Base-by-base conservation (phyloP, 257 asterid genomes). In the Orobanche coerulescens region DNA sequence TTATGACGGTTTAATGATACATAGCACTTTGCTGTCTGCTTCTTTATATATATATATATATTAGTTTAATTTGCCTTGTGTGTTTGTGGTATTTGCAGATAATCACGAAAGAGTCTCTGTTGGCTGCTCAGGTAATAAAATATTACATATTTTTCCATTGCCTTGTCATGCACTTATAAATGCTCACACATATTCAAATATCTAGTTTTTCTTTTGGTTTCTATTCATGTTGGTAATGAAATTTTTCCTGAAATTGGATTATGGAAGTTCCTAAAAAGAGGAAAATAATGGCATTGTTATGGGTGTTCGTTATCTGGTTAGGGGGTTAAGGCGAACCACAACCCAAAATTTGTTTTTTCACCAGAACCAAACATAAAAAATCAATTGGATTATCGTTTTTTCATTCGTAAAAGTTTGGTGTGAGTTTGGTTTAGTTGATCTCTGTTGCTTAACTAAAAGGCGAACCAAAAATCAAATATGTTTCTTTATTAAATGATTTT, bases 121-220 rank as follows among this genome's bases (percentile, higher is more conserved):
- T 86, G 79, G 90, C 84, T 69, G 99, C 99, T 37, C 99, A 93
- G 97, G 99, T 89, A 75, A 13, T 52, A 2, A 40, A 47, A 20
- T 57, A 18, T 2, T 10, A 24, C 22, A 9, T 50, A 20, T 64
- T 39, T 58, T 4, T 47, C 7, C 14, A 3, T 31, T 30, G 61
- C 49, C 30, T 31, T 68, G 46, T 19, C 26, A 13, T 58, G 47
- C 53, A 31, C 15, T 49, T 16, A 48, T 36, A 19, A 20, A 28
- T 40, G 50, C 46, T 54, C 13, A 14, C 53, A 26, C 43, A 14
- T 39, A 22, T 34, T 18, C 13, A 26, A 48, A 26, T 52, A 7
- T 49, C 30, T 40, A 58, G 31, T 47, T 55, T 8, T 31, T 25
- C n/a, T 46, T 28, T 26, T 13, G 31, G 36, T 42, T 52, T 31